These are phyloP conservation scores for Rutstroemia sp. DNA, from an alignment of 2,329 filamentous ascomycete genomes.

Conservation along the genomic window DNA sequence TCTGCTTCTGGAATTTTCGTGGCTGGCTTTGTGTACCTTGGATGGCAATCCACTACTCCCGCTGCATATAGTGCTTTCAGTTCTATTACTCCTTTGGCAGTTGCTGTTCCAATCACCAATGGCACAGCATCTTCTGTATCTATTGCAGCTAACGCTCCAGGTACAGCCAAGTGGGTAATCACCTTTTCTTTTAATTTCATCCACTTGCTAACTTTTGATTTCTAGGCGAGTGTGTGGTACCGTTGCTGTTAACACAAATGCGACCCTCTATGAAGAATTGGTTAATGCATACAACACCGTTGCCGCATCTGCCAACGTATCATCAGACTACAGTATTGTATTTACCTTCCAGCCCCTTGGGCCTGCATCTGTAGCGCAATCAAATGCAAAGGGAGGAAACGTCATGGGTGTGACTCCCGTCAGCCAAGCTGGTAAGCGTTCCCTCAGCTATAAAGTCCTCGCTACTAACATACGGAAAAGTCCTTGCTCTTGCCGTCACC, in stretches of 20 bases:
- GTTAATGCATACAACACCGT: too few relatives aligned
- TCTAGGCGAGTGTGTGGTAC: not conserved
- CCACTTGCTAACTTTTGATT: not conserved
- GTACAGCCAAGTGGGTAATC: not conserved
- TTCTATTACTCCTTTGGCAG: not conserved
- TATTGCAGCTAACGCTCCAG: not conserved
- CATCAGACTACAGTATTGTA: too few relatives aligned
- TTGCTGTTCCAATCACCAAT: not conserved
- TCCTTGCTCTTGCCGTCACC: not conserved
- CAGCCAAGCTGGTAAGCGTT: not conserved
- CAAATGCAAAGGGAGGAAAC: not conserved
- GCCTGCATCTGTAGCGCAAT: not conserved
- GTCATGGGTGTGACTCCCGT: not conserved
- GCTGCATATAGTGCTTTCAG: not conserved
- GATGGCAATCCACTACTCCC: not conserved
- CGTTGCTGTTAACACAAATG: not conserved
- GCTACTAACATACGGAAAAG: not conserved
- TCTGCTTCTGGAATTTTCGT: not conserved
- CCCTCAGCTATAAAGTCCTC: not conserved
- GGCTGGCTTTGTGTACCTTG: constrained; percentile 10
- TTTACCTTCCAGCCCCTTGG: not conserved
- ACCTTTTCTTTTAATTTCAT: not conserved
- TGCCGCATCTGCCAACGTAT: too few relatives aligned
- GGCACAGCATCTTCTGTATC: not conserved
- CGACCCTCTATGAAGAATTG: not conserved